phyloP scores from a whole-genome alignment of 2,329 filamentous ascomycete species.

The Blastomyces percursus region DNA sequence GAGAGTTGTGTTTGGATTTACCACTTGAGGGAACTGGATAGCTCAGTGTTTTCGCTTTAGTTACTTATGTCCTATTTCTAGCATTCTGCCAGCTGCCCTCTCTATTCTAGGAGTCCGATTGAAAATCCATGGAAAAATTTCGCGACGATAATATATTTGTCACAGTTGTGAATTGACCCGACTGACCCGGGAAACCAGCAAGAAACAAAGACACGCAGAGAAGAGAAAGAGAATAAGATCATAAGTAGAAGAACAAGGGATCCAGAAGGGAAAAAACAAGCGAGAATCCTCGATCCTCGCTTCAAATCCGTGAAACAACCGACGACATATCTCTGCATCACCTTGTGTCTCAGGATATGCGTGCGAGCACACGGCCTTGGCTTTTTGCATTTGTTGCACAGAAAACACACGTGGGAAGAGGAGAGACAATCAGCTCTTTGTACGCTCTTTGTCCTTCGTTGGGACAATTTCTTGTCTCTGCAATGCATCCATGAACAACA shows the following conservation, averaged over 20 bases:
- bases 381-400: background rate
- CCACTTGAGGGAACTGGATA: background rate
- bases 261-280: conserved; percentile 3
- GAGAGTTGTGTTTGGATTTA: background rate
- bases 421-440: background rate
- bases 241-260: background rate
- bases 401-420: background rate
- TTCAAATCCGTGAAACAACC: background rate
- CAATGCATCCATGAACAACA: background rate
- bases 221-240: background rate
- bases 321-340: background rate
- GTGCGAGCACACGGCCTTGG: background rate
- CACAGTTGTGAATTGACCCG: background rate
- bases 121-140: background rate
- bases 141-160: background rate
- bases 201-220: background rate
- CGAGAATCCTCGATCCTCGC: background rate
- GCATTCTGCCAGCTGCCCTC: background rate
- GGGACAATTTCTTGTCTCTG: background rate
- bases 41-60: background rate
- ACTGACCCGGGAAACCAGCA: background rate
- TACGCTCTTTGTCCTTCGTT: background rate
- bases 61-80: background rate
- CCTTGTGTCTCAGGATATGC: background rate
- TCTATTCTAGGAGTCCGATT: background rate